Percentiles rank a stretch among this genome's conserved stretches.
phyloP scores from a whole-genome alignment of 2,329 filamentous ascomycete genomes.

The Pseudogymnoascus pannorum region DNA sequence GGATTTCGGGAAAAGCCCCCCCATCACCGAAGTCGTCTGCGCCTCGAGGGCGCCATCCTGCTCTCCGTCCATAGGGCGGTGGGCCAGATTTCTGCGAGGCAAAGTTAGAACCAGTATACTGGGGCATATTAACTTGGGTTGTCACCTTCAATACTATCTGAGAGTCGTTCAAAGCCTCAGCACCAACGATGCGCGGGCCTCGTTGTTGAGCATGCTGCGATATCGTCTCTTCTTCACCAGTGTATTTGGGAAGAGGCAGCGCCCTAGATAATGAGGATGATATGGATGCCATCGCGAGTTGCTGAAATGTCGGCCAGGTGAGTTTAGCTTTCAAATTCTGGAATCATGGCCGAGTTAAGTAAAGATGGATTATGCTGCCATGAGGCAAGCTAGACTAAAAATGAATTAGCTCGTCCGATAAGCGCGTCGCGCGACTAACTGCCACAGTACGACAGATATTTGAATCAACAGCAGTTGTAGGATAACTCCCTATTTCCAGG shows the following conservation, averaged over 20 bases:
- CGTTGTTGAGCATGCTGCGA: constrained; percentile 64
- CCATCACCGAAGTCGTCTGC: constrained; percentile 94
- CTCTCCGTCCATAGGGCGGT: constrained; percentile 78
- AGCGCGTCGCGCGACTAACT: constrained; percentile 3
- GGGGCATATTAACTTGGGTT: constrained; percentile 6
- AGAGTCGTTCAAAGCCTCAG: constrained; percentile 72
- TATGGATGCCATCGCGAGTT: constrained; percentile 53
- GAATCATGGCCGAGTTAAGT: not conserved
- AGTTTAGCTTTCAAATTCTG: constrained; percentile 4
- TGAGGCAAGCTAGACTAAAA: not conserved
- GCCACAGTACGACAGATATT: not conserved
- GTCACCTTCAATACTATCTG: constrained; percentile 72
- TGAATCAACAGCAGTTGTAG: not conserved
- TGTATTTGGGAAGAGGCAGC: constrained; percentile 85
- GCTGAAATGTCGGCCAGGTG: not conserved
- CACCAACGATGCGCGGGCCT: constrained; percentile 75
- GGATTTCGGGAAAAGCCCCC: constrained; percentile 89
- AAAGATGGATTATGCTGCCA: constrained; percentile 8
- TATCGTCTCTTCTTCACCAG: constrained; percentile 78
- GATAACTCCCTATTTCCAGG: not conserved
- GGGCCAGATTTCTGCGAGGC: constrained; percentile 62
- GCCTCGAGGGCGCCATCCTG: constrained; percentile 82
- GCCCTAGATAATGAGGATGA: constrained; percentile 67
- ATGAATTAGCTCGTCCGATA: not conserved
- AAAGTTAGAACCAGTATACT: constrained; percentile 16